Conservation (phyloP, 345 rosid species). For the Schrenkiella parvula region DNA sequence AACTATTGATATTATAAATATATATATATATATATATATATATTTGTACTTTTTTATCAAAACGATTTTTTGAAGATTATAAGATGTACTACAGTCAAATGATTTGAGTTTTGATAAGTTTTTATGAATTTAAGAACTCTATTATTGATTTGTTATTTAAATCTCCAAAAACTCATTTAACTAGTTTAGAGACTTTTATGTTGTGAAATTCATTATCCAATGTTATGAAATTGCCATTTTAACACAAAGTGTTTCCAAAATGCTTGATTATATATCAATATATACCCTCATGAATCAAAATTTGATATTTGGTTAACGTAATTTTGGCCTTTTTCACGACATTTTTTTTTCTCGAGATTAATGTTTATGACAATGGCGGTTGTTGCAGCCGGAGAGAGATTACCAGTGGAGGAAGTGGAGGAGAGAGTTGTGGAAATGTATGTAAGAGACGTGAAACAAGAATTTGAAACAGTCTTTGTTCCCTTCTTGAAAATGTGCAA, state of each 20-base stretch:
- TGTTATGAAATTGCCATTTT: neutral
- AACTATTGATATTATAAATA: too few species aligned
- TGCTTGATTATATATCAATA: neutral
- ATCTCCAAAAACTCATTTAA: neutral
- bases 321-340: neutral
- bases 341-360: neutral
- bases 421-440: conserved; percentile 61
- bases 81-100: neutral
- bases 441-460: conserved; percentile 53
- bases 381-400: conserved; percentile 54
- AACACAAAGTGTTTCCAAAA: neutral
- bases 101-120: neutral
- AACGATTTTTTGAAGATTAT: neutral
- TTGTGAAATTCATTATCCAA: too few species aligned
- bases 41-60: neutral
- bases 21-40: too few species aligned
- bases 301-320: neutral
- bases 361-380: neutral
- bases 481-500: conserved; percentile 62
- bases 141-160: neutral
- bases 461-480: conserved; percentile 43
- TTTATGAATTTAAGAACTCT: neutral
- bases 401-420: conserved; percentile 60
- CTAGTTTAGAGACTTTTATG: neutral
- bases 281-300: neutral